Base-by-base conservation (phyloP, 139 green algal genomes). In the Chlamydomonas asymmetrica region DNA sequence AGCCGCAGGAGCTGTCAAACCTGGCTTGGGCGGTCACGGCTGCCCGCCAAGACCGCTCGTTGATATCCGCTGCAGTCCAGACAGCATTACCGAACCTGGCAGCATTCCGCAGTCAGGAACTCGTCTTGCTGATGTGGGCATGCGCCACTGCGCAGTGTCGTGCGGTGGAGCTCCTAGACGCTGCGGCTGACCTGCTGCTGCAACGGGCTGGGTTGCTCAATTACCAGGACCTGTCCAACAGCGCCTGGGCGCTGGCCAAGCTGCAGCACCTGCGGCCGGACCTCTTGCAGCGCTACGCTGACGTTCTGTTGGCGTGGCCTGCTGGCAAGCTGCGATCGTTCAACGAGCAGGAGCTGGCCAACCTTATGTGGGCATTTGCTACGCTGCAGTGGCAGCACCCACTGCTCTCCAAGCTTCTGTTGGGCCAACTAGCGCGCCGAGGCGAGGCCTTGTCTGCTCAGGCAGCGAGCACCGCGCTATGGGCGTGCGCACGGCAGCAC, bases 321-420 rank as follows among this genome's bases (percentile, higher is more conserved):
- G n/a, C n/a, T n/a, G n/a, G n/a, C n/a, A n/a, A n/a, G n/a, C n/a
- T n/a, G n/a, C n/a, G n/a, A n/a, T n/a, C n/a, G n/a, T n/a, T n/a
- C n/a, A n/a, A n/a, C n/a, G n/a, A 31, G 41, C 73, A 85, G 29
- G 83, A 90, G 73, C 78, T 90, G 4, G 74, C 64, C 13, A 82
- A 77, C 40, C 35, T 87, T 43, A 43, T 90, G 72, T 88, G 81
- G 80, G 82, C 66, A 3, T 85, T 76, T 71, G 82, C 82, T 32
- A 56, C 69, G 1, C 7, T 79, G 54, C 35, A 45, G 27, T 40
- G 64, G 38, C 23, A 3, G 38, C 43, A 78, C 31, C 63, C 31
- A 57, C 57, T 41, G 60, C 31, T 16, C 48, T 22, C 23, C 10
- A 32, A 40, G 63, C 40, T 35, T 34, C 32, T 80, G 56, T 8